Percentiles rank a stretch among this genome's conserved stretches.
Evolutionary conservation across 2,329 filamentous ascomycete species (phyloP).

Genomic region (Cercospora berteroae): DNA sequence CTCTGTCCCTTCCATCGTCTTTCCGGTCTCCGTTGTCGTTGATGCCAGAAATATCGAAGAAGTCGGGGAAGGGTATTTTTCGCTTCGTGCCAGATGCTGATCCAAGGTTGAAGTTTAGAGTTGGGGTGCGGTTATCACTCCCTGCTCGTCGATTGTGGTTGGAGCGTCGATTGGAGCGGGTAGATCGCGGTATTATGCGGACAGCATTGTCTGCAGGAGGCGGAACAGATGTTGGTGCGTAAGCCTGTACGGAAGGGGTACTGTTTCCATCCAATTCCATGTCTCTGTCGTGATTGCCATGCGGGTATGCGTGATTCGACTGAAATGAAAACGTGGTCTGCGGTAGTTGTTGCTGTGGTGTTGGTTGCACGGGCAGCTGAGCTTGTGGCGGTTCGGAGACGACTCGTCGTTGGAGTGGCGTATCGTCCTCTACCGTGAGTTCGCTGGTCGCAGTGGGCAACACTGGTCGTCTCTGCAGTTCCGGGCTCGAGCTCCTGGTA

Average conservation of each 20-base stretch:
- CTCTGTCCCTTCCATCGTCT: constrained; percentile 30
- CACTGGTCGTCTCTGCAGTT: constrained; percentile 30
- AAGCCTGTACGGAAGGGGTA: constrained; percentile 23
- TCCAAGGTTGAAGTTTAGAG: constrained; percentile 50
- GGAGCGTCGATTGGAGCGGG: constrained; percentile 23
- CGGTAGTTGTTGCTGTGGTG: constrained; percentile 18
- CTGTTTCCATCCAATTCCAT: constrained; percentile 49
- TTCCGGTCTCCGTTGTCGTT: constrained; percentile 38
- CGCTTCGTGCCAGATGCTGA: constrained; percentile 69
- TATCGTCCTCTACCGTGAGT: constrained; percentile 27
- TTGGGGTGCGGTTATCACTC: constrained; percentile 34
- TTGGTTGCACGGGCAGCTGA: constrained; percentile 10
- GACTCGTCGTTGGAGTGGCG: constrained; percentile 21
- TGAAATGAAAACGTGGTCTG: constrained; percentile 69
- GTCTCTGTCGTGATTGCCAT: constrained; percentile 43
- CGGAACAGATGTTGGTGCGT: constrained; percentile 47
- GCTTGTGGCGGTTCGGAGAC: constrained; percentile 29
- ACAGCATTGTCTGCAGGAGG: constrained; percentile 33
- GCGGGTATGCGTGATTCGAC: constrained; percentile 59
- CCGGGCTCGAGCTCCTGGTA: constrained; percentile 43
- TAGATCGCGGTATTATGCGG: constrained; percentile 27
- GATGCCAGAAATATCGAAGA: constrained; percentile 68
- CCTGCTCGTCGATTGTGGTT: constrained; percentile 35
- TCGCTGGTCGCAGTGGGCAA: constrained; percentile 23
- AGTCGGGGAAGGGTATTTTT: constrained; percentile 69